Evolutionary conservation across 768 basidiomycete species (phyloP), one percentile per base, ranked within the genome.

Genomic region (Mycena kentingensis): DNA sequence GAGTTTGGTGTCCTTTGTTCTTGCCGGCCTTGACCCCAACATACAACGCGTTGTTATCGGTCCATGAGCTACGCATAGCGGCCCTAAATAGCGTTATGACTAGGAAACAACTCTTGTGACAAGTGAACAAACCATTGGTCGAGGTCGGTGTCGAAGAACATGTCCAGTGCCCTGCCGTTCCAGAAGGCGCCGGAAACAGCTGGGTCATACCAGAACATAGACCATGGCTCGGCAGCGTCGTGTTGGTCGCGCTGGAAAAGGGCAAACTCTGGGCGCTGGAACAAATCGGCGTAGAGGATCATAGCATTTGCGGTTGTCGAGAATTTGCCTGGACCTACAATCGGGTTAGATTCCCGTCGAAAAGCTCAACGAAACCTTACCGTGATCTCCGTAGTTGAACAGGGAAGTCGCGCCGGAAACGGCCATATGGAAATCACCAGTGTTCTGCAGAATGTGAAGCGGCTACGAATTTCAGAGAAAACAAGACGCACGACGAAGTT

Each of bases 51-150:
- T 87, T 78, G 48, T 80, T 77, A 64, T 95, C 90, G 10, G 96
- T 96, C 96, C 96, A 99, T 48, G 85, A 87, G 55, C 88, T 89
- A 59, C 97, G 79, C 86, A 93, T 94, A 11, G 93, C 83, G 13
- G 77, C 87, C 97, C n/a, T n/a, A n/a, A n/a, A n/a, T n/a, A n/a
- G n/a, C n/a, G n/a, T n/a, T n/a, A n/a, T n/a, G n/a, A n/a, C n/a
- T n/a, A n/a, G n/a, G n/a, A n/a, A n/a, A n/a, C n/a, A n/a, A n/a
- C n/a, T n/a, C n/a, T n/a, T n/a, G n/a, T n/a, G n/a, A n/a, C n/a
- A n/a, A n/a, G n/a, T n/a, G n/a, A n/a, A n/a, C n/a, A n/a, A n/a
- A n/a, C n/a, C 97, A 99, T 61, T 89, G 87, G 61, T 91, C 88
- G 8, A 78, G 65, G 19, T 54, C 58, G 57, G 87, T 82, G 64